A percentile compares a stretch with the other conserved stretches of the same genome.
phyloP scores from a whole-genome alignment of 1,139 yeast species.

The Eremothecium sinecaudum region DNA sequence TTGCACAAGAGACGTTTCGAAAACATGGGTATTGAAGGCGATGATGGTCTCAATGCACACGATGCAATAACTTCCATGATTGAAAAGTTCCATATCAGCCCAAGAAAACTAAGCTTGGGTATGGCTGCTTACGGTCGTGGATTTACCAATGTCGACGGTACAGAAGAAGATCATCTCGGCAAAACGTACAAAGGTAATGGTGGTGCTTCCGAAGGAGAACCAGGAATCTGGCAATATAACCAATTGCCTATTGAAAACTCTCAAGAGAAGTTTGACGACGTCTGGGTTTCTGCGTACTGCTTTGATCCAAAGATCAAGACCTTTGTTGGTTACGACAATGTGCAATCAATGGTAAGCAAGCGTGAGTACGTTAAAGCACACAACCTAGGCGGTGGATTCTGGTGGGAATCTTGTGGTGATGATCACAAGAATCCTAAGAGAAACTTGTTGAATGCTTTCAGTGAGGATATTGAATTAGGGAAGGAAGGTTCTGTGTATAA shows the following conservation, averaged over 20 bases:
- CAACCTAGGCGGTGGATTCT: constrained; percentile 74
- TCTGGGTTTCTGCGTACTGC: constrained; percentile 50
- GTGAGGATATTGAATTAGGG: constrained; percentile 11
- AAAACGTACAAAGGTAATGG: constrained; percentile 41
- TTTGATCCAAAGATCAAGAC: constrained; percentile 35
- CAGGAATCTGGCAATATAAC: constrained; percentile 50
- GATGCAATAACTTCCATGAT: constrained; percentile 41
- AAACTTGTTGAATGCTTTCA: constrained; percentile 34
- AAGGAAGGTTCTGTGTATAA: constrained; percentile 16
- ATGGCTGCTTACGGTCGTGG: constrained; percentile 84
- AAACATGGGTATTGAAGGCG: constrained; percentile 23
- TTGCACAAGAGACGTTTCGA: constrained; percentile 9
- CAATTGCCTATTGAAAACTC: constrained; percentile 39
- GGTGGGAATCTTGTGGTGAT: constrained; percentile 93
- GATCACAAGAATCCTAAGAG: constrained; percentile 25
- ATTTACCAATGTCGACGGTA: constrained; percentile 38
- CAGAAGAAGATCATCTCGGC: constrained; percentile 28
- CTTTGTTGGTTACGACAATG: constrained; percentile 61
- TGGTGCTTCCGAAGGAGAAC: constrained; percentile 36
- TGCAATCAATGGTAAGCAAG: constrained; percentile 44
- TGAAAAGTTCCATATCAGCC: constrained; percentile 34
- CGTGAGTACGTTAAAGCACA: constrained; percentile 46
- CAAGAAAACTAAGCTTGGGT: constrained; percentile 60
- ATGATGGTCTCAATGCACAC: constrained; percentile 41
- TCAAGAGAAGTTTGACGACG: constrained; percentile 43